These are phyloP conservation scores for Yarrowia porcina DNA, from an alignment of 805 yeast genomes.

Conservation along the genomic window DNA sequence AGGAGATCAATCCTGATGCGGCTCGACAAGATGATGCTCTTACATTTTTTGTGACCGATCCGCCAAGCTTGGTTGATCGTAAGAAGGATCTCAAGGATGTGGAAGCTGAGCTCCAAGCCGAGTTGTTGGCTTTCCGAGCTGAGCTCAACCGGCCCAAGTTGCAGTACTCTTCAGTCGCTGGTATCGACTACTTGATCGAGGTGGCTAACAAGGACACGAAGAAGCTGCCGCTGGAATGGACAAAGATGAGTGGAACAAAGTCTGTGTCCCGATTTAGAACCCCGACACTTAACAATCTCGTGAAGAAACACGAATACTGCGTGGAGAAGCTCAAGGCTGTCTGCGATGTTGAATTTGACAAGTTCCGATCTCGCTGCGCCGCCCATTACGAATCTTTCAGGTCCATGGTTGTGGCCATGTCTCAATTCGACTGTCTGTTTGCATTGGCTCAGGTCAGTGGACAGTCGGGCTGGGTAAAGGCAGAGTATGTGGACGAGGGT, in stretches of 20 bases:
- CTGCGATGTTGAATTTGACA: conserved; percentile 48
- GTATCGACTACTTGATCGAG: conserved; percentile 73
- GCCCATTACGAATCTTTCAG: conserved; percentile 43
- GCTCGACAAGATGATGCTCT: conserved; percentile 33
- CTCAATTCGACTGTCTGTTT: conserved; percentile 61
- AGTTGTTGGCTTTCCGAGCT: conserved; percentile 48
- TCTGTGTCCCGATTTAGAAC: conserved; percentile 70
- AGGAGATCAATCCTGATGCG: conserved; percentile 26
- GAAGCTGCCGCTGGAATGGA: conserved; percentile 69
- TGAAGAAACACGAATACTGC: conserved; percentile 56
- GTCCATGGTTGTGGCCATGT: conserved; percentile 47
- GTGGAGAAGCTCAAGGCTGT: conserved; percentile 50
- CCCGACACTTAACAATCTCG: conserved; percentile 51
- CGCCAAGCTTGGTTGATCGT: neutral
- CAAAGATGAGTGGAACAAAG: conserved; percentile 67
- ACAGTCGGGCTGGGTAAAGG: conserved; percentile 48
- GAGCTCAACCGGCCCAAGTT: conserved; percentile 56
- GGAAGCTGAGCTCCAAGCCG: conserved; percentile 49
- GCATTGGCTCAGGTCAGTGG: conserved; percentile 63
- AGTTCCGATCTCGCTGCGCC: conserved; percentile 43
- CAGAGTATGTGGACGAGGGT: conserved; percentile 48
- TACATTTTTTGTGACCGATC: conserved; percentile 33
- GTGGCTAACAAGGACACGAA: conserved; percentile 58
- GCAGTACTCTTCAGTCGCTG: conserved; percentile 53
- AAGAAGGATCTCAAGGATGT: conserved; percentile 41